Evolutionary conservation across 2,329 filamentous ascomycete species (phyloP).

Genomic region (Dactylellina haptotyla): DNA sequence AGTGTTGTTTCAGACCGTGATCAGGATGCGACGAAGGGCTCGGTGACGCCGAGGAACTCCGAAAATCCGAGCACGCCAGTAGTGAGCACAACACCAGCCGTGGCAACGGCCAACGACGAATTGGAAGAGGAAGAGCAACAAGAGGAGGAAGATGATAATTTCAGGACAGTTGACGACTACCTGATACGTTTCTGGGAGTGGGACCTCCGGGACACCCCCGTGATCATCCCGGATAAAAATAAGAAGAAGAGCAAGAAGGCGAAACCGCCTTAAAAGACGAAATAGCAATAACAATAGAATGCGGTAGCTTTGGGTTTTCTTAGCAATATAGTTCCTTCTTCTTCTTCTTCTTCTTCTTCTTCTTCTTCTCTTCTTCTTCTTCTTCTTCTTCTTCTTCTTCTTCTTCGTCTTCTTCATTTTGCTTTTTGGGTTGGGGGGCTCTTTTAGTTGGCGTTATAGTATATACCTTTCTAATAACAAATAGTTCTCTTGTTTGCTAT

Average conservation of each 20-base stretch:
- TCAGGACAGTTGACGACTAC: slow-evolving; percentile 77
- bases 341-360: neutral
- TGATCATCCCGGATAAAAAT: slow-evolving; percentile 65
- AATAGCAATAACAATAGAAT: neutral
- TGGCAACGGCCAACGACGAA: slow-evolving; percentile 50
- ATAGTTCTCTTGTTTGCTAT: too few relatives aligned
- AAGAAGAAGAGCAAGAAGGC: slow-evolving; percentile 63
- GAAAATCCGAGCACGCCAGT: slow-evolving; percentile 40
- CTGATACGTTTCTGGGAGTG: slow-evolving; percentile 76
- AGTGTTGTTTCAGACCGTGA: slow-evolving; percentile 9
- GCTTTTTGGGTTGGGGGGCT: too few relatives aligned
- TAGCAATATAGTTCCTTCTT: neutral
- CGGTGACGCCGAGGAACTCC: slow-evolving; percentile 36
- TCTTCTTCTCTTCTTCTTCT: neutral
- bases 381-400: neutral
- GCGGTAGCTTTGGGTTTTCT: neutral
- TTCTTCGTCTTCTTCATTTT: neutral
- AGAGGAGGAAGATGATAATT: slow-evolving; percentile 63
- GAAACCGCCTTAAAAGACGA: slow-evolving; percentile 28
- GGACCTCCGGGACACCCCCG: slow-evolving; percentile 65
- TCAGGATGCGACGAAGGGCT: slow-evolving; percentile 22
- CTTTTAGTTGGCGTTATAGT: too few relatives aligned
- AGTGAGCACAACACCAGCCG: slow-evolving; percentile 16
- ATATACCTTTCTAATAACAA: too few relatives aligned
- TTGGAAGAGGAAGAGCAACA: slow-evolving; percentile 61